Base-by-base conservation (phyloP, 495 filamentous ascomycete species). In the Penicillium canariense region DNA sequence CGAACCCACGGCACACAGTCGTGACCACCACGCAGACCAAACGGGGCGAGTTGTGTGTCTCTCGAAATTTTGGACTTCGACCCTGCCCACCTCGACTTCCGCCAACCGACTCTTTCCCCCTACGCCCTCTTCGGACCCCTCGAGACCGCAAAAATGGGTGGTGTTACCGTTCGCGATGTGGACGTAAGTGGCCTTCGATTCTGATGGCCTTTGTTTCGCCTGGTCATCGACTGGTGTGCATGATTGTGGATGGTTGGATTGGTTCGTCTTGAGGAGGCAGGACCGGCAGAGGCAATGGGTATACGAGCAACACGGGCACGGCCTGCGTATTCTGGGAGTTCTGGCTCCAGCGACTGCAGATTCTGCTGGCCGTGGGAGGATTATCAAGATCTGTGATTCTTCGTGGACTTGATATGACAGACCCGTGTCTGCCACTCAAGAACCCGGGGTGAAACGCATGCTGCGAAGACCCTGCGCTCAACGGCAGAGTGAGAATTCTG, bases 121-220 rank as follows among this genome's bases (percentile, higher is more conserved):
- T 61, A 59, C 60, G 62, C 63, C 65, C 60, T 65, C 65, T 67
- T 69, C 67, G 63, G 62, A 59, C 69, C 65, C 66, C 68, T 60
- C 73, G 80, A 48, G 46, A 48, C 80, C 81, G 83, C 81, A 77
- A 90, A 79, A 70, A 93, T 93, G 89, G 81, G 87, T 77, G 89
- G 89, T 79, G 84, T 89, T 76, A 85, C 81, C 68, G 89, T 93
- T 77, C 89, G 89, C 75, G 89, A 93, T 83, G 89, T 93, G 73
- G 89, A 92, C 81, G 89, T 91, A 84, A 80, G 87, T 84, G 69
- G 57, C 67, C 60, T 62, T 59, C 57, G 54, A 51, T 31, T 30
- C 52, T 52, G 55, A 48, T 36, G 36, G 54, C 52, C 30, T 45
- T 51, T 45, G 36, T 36, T 43, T 22, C 31, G 22, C 50, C 57